phyloP scores from a whole-genome alignment of 2,329 filamentous ascomycete genomes.

The Pseudofabraea citricarpa region DNA sequence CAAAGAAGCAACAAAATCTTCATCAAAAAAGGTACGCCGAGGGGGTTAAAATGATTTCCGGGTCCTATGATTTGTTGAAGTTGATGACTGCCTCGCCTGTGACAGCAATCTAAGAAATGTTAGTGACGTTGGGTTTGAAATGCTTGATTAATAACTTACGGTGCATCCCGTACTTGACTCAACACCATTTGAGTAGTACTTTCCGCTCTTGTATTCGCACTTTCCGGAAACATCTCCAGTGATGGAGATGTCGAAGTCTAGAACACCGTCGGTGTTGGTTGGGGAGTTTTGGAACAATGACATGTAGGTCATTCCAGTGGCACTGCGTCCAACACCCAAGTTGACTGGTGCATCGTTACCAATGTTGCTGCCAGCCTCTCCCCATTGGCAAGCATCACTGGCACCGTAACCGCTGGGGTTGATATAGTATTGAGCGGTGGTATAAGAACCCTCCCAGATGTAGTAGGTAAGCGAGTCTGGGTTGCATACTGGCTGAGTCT shows the following conservation, averaged over 20 bases:
- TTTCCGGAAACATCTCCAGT: constrained; percentile 43
- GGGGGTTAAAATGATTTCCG: constrained; percentile 9
- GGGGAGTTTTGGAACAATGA: constrained; percentile 82
- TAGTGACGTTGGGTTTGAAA: constrained; percentile 8
- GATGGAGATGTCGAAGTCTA: constrained; percentile 79
- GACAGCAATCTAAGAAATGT: constrained; percentile 18
- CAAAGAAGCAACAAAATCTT: constrained; percentile 16
- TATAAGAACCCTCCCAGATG: constrained; percentile 66
- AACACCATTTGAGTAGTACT: constrained; percentile 24
- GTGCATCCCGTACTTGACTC: constrained; percentile 26
- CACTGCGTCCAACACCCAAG: constrained; percentile 71
- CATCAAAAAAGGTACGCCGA: constrained; percentile 12
- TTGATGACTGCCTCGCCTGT: constrained; percentile 12
- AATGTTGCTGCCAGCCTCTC: constrained; percentile 47
- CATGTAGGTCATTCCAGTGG: constrained; percentile 64
- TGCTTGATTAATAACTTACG: constrained; percentile 21
- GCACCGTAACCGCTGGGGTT: constrained; percentile 71
- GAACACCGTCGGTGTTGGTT: constrained; percentile 57
- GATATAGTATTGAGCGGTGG: constrained; percentile 94
- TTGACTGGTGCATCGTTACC: constrained; percentile 89
- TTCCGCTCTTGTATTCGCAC: constrained; percentile 23
- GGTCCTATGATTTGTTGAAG: constrained; percentile 22
- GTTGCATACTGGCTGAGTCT: constrained; percentile 64
- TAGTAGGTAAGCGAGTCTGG: constrained; percentile 71
- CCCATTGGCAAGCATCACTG: constrained; percentile 74